Evolutionary conservation across 768 basidiomycete species (phyloP), one percentile per base, ranked within the genome.

Genomic region (Wakefieldia striispora): DNA sequence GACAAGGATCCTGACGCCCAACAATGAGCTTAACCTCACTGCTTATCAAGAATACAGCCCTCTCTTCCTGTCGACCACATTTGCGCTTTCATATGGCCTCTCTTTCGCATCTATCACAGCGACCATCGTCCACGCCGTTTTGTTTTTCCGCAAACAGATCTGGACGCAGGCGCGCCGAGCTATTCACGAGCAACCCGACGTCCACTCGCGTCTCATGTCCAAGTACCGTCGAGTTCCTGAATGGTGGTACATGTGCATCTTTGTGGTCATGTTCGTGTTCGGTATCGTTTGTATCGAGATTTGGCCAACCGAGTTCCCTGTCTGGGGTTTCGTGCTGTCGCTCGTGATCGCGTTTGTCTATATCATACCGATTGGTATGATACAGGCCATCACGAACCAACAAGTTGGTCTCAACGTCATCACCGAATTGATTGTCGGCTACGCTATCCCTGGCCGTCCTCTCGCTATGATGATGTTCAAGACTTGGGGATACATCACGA

Each of bases 391-490:
- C 55, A 91, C 88, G 26, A 91, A 91, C 65, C 83, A 86, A 59
- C 84, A 88, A 66, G 75, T 89, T 47, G 86, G 76, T 61, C 63
- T 79, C 11, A 79, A 78, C 60, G 86, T 89, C 24, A 79, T 90
- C 51, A 84, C 86, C 2, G 88, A 91, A 61, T 72, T 89, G 24
- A 78, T 90, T 46, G 79, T 84, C 36, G 88, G 88, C 13, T 70
- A 69, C 47, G 63, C 72, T 27, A 64, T 77, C 20, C 77, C 76
- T 55, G 87, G 88, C 9, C 78, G 76, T 51, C 85, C 88, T 5
- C 76, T 87, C 50, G 86, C 86, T 2, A 82, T 86, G 79, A 85
- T 88, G 84, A 79, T 87, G 77, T 86, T 83, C 73, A 84, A 84
- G 71, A 84, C 77, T 4, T 86, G 78, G 69, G 83, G 81, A 8